phyloP scores from a whole-genome alignment of 176 grass and related monocot genomes.

The Cocos nucifera region DNA sequence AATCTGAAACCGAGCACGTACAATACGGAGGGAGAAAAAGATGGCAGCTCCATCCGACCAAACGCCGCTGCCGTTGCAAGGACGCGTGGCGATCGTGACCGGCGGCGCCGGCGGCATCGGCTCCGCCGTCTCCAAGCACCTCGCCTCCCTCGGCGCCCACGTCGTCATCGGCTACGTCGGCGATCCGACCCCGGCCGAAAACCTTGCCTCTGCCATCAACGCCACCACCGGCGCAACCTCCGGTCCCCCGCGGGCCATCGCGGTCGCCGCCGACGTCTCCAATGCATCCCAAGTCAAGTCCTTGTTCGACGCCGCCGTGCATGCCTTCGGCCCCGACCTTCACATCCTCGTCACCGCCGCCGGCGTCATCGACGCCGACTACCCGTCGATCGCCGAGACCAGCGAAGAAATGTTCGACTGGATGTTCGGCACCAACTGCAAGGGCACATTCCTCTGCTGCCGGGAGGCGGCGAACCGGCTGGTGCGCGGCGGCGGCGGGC shows the following conservation, averaged over 20 bases:
- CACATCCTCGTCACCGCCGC: conserved; percentile 57
- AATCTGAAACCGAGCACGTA: too few relatives aligned
- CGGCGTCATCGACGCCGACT: conserved; percentile 32
- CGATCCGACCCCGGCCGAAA: neutral
- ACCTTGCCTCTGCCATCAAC: neutral
- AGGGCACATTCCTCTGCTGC: conserved; percentile 69
- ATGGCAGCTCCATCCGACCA: neutral
- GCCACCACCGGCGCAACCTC: neutral
- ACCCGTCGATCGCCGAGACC: conserved; percentile 32
- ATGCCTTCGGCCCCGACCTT: conserved; percentile 36
- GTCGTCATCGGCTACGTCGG: conserved; percentile 2
- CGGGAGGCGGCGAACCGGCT: conserved; percentile 53
- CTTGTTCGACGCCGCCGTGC: conserved; percentile 43
- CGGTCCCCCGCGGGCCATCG: neutral
- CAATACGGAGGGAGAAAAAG: too few relatives aligned
- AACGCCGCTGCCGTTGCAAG: neutral
- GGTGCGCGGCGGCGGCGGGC: conserved; percentile 43
- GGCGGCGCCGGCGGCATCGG: neutral
- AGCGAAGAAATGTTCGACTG: conserved; percentile 37
- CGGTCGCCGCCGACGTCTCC: conserved; percentile 16
- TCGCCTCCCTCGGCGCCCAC: conserved; percentile 10
- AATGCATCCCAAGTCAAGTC: conserved; percentile 29
- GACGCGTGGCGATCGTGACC: conserved; percentile 10
- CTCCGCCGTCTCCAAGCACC: neutral
- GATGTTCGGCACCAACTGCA: conserved; percentile 29